These are phyloP conservation scores for Xylariomycetidae sp. DNA, from an alignment of 2,329 filamentous ascomycete genomes.

Conservation along the genomic window DNA sequence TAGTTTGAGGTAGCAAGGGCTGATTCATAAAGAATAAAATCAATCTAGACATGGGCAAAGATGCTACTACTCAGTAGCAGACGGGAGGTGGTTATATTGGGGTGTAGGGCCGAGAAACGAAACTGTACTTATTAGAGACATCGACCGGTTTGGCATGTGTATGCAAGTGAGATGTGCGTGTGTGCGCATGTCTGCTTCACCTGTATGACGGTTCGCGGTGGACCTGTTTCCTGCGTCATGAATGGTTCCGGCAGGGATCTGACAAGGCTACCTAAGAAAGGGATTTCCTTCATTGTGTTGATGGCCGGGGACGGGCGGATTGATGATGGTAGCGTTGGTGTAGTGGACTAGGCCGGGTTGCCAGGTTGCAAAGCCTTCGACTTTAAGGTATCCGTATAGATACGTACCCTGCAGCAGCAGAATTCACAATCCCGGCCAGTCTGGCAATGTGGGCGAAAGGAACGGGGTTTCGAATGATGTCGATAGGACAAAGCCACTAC, in stretches of 20 bases:
- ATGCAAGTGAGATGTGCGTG: conserved; percentile 26
- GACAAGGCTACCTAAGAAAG: conserved; percentile 21
- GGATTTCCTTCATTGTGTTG: conserved; percentile 26
- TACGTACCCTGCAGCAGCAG: too few species aligned
- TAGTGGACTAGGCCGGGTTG: conserved; percentile 21
- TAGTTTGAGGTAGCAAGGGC: conserved; percentile 21
- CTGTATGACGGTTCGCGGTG: conserved; percentile 27
- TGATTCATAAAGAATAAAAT: conserved; percentile 23
- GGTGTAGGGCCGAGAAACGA: conserved; percentile 30
- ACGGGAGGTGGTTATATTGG: conserved; percentile 30
- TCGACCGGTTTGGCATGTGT: conserved; percentile 30
- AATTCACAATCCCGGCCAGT: too few species aligned
- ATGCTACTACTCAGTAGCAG: conserved; percentile 20
- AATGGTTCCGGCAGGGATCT: conserved; percentile 31
- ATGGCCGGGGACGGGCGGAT: conserved; percentile 25
- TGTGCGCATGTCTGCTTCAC: conserved; percentile 26
- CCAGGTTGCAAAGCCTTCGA: conserved; percentile 23
- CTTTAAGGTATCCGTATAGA: too few species aligned
- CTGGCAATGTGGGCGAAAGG: conserved; percentile 27
- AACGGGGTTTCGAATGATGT: conserved; percentile 26
- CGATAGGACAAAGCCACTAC: conserved; percentile 23
- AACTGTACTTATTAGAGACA: conserved; percentile 28
- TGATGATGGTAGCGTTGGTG: conserved; percentile 26
- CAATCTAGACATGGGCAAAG: conserved; percentile 22
- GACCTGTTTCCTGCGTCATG: conserved; percentile 30